These are phyloP conservation scores for Agrocybe pediades DNA, from an alignment of 768 basidiomycete genomes.

Conservation along the genomic window DNA sequence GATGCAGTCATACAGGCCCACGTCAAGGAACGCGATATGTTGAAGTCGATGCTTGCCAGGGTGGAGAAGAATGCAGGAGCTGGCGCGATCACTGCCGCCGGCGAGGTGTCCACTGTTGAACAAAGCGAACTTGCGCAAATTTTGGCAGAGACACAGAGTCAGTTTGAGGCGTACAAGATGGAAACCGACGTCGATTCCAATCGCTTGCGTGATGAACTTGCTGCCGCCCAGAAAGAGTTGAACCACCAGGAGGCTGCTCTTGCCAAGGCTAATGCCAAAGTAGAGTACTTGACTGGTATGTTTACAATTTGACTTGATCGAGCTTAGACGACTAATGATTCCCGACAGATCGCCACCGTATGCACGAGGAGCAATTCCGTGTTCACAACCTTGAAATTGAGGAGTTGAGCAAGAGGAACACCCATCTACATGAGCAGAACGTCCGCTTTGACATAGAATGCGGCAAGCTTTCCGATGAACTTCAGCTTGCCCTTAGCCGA, in stretches of 20 bases:
- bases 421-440: slow-evolving; percentile 73
- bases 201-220: slow-evolving; percentile 71
- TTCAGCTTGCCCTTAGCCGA: slow-evolving; percentile 56
- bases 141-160: slow-evolving; percentile 70
- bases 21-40: slow-evolving; percentile 85
- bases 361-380: slow-evolving; percentile 67
- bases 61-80: slow-evolving; percentile 35
- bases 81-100: slow-evolving; percentile 18
- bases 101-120: slow-evolving; percentile 7
- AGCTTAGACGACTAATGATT: slow-evolving; percentile 8
- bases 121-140: slow-evolving; percentile 52
- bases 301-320: slow-evolving; percentile 7
- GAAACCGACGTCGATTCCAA: slow-evolving; percentile 83
- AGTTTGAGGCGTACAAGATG: slow-evolving; percentile 77
- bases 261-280: slow-evolving; percentile 83
- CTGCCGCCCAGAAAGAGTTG: slow-evolving; percentile 64
- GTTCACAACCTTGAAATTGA: slow-evolving; percentile 68
- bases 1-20: slow-evolving; percentile 77
- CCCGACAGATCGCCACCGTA: slow-evolving; percentile 71
- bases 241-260: slow-evolving; percentile 65
- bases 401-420: slow-evolving; percentile 66
- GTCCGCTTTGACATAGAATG: slow-evolving; percentile 77
- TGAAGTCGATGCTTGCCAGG: slow-evolving; percentile 72
- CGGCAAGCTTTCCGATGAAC: slow-evolving; percentile 66
- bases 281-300: slow-evolving; percentile 77